A percentile compares a stretch with the other conserved stretches of the same genome.
Evolutionary conservation across 1,284 basidiomycete species (phyloP).

Genomic region (Moesziomyces aphidis): DNA sequence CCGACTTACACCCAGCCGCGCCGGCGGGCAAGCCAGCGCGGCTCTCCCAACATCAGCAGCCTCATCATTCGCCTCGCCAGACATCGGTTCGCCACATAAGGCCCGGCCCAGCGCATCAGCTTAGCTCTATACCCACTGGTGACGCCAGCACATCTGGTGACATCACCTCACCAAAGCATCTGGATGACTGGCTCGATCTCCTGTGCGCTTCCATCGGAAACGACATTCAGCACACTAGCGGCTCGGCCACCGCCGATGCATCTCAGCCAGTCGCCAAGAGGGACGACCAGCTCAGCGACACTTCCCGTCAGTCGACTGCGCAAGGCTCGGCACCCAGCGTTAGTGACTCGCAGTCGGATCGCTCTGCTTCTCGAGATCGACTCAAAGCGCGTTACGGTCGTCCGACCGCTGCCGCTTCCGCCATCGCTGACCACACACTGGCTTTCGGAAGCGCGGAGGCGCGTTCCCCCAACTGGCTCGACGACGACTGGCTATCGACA

Average conservation of each 20-base stretch:
- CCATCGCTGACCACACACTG: neutral
- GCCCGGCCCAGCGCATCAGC: neutral
- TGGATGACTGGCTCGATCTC: conserved; percentile 27
- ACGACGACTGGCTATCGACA: conserved; percentile 16
- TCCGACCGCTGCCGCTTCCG: neutral
- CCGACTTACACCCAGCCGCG: neutral
- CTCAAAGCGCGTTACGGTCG: neutral
- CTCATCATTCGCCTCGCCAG: neutral
- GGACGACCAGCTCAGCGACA: neutral
- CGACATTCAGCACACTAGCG: conserved; percentile 4
- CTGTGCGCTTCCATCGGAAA: conserved; percentile 16
- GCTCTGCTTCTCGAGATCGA: neutral
- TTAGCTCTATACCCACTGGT: neutral
- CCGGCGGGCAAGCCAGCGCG: neutral
- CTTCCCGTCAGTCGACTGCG: neutral
- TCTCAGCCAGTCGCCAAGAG: neutral
- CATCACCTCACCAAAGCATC: conserved; percentile 8
- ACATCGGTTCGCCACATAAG: neutral
- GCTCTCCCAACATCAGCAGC: neutral
- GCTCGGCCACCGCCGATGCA: neutral
- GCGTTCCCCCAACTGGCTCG: conserved; percentile 11
- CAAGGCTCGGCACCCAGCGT: neutral
- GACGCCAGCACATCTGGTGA: too few species aligned
- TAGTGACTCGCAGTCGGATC: neutral
- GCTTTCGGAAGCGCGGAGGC: neutral